A percentile compares a stretch with the other conserved stretches of the same genome.
phyloP scores from a whole-genome alignment of 2,329 filamentous ascomycete genomes.

The Orbilia quercus region DNA sequence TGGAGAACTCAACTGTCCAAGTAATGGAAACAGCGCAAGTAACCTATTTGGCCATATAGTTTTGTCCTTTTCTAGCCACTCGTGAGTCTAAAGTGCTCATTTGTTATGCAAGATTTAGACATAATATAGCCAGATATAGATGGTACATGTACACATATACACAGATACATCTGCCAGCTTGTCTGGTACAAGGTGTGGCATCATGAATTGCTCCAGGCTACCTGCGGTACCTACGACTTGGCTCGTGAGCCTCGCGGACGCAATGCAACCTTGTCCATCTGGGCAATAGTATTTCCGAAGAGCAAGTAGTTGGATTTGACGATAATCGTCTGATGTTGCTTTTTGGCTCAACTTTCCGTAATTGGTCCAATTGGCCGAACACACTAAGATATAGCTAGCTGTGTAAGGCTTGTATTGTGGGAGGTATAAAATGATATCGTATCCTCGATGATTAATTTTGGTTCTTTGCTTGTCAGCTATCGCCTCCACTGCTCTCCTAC shows the following conservation, averaged over 20 bases:
- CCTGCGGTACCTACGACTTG: conserved; percentile 7
- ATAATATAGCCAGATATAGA: conserved; percentile 29
- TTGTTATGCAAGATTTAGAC: conserved; percentile 42
- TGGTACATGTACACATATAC: conserved; percentile 1
- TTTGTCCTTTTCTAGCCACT: conserved; percentile 18
- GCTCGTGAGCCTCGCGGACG: conserved; percentile 12
- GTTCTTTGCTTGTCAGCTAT: conserved; percentile 41
- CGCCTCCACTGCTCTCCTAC: conserved; percentile 32
- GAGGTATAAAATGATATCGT: conserved; percentile 45
- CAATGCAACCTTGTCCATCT: conserved; percentile 29
- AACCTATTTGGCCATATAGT: conserved; percentile 24
- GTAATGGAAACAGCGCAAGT: conserved; percentile 33
- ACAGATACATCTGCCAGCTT: no score
- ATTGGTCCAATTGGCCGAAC: conserved; percentile 6
- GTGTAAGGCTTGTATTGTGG: neutral
- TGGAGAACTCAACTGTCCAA: conserved; percentile 9
- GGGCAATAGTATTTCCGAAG: conserved; percentile 5
- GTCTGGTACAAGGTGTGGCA: no score
- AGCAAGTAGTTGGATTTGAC: conserved; percentile 4
- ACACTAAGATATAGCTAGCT: neutral
- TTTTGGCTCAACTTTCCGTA: conserved; percentile 48
- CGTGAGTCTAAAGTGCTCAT: conserved; percentile 16
- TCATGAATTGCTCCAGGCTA: neutral
- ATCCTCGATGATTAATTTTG: conserved; percentile 13
- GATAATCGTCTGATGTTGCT: conserved; percentile 25